A percentile compares a stretch with the other conserved stretches of the same genome.
Conservation (phyloP, 139 green algal species). For the Picochlorum sp. region DNA sequence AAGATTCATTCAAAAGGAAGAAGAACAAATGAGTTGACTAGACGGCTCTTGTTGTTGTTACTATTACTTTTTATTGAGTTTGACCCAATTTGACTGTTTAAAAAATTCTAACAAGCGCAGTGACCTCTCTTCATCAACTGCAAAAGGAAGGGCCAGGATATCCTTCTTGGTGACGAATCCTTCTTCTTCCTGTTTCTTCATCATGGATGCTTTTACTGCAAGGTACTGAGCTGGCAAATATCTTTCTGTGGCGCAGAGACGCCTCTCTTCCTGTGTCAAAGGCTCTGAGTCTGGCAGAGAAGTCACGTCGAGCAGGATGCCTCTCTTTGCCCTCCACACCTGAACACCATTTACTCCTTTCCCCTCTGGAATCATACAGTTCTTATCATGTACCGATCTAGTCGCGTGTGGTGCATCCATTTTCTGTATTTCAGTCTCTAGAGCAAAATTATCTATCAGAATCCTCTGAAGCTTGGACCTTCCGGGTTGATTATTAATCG, state of each 20-base stretch:
- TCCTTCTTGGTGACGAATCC: slow-evolving; percentile 13
- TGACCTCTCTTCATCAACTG: slow-evolving; percentile 13
- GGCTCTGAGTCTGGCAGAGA: slow-evolving; percentile 56
- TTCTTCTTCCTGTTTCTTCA: slow-evolving; percentile 27
- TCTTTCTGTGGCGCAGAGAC: slow-evolving; percentile 57
- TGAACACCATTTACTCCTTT: slow-evolving; percentile 24
- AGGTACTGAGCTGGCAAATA: slow-evolving; percentile 80
- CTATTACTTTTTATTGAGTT: neutral
- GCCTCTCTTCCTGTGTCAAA: slow-evolving; percentile 53
- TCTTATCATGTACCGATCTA: neutral
- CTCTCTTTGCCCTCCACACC: slow-evolving; percentile 43
- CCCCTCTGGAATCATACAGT: slow-evolving; percentile 5
- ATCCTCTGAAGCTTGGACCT: slow-evolving; percentile 10
- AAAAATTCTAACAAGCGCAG: slow-evolving; percentile 23
- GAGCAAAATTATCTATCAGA: slow-evolving; percentile 7
- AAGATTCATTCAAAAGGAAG: slow-evolving; percentile 30
- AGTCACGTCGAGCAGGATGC: slow-evolving; percentile 63
- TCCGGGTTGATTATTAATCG: neutral
- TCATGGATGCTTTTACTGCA: slow-evolving; percentile 62
- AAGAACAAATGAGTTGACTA: neutral
- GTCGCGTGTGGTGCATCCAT: neutral
- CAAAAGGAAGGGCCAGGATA: slow-evolving; percentile 17
- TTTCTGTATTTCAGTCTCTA: slow-evolving; percentile 1
- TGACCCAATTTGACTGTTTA: neutral
- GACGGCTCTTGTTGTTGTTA: neutral